Evolutionary conservation across 192 early-diverging fungal species (phyloP).

Genomic region (Backusella macrospora): DNA sequence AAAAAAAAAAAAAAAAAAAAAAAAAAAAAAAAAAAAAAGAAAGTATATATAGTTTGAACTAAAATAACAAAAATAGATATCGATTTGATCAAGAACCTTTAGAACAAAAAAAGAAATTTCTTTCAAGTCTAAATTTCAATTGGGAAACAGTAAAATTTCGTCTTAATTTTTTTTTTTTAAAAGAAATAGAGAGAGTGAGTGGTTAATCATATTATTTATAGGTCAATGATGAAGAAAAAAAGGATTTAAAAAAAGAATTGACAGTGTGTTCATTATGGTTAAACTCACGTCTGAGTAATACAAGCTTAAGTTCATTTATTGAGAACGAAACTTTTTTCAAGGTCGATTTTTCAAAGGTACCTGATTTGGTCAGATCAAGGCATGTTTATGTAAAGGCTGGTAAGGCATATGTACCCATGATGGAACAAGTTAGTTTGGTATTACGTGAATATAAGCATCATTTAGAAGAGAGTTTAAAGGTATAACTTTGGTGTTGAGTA

Average conservation of each 20-base stretch:
- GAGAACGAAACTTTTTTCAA: conserved; percentile 50
- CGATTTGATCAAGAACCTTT: conserved; percentile 47
- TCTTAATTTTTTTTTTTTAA: background rate
- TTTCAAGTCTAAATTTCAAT: conserved; percentile 47
- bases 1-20: background rate
- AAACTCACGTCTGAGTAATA: background rate
- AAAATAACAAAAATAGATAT: conserved; percentile 23
- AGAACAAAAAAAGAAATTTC: conserved; percentile 58
- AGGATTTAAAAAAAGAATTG: conserved; percentile 26
- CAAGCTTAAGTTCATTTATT: conserved; percentile 19
- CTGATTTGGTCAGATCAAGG: conserved; percentile 60
- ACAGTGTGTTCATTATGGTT: conserved; percentile 15
- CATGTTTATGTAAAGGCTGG: conserved; percentile 66
- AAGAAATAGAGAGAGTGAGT: too few species aligned
- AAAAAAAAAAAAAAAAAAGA: background rate
- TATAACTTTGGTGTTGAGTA: background rate
- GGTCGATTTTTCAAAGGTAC: conserved; percentile 73
- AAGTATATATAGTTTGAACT: background rate
- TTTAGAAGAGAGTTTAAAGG: conserved; percentile 58
- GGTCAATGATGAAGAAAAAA: conserved; percentile 36
- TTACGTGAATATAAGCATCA: conserved; percentile 74
- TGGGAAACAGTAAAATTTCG: conserved; percentile 44
- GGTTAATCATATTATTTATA: conserved; percentile 9
- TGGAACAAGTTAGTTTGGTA: conserved; percentile 73
- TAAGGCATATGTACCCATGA: conserved; percentile 72